Evolutionary conservation across 192 early-diverging fungal genomes (phyloP), one percentile per base, ranked within the genome.

Genomic region (Backusella luteola): DNA sequence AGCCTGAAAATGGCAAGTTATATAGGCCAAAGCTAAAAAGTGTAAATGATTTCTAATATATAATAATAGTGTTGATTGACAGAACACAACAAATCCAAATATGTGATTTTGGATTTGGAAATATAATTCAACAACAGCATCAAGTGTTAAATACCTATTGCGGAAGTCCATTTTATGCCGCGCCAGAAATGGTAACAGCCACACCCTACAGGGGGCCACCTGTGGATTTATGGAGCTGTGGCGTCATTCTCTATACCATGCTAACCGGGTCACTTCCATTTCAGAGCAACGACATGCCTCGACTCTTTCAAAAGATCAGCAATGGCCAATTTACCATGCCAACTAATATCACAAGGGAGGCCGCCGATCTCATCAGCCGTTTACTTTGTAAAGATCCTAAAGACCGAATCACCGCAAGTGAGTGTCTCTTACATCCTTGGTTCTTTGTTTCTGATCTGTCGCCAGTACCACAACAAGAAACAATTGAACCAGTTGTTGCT

Each of bases 91-190:
- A 87, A 73, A 88, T 98, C 38, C 97, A 95, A 88, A 91, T 99
- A 63, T 91, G 94, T 17, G 97, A 99, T 81, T 99, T 99, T 89
- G 97, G 96, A 1, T 83, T 97, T 69, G 94, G 96, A 11, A 56
- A 70, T 19, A 44, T 73, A 29, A 34, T 53, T 15, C 56, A 29
- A 63, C 35, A 85, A 9, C 46, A 75, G 6, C 80, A 80, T 19
- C 83, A 80, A 52, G 79, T 87, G 76, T 77, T 91, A 15, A 87
- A 90, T 63, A 91, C 88, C 1, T 84, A 81, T 73, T 91, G 90
- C 77, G 91, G 90, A 83, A 85, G 82, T 19, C 91, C 91, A 1
- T 87, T 90, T 73, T 92, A 92, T 75, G 89, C 91, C 21, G 83
- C 83, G 53, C 91, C 91, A 4, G 91, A 92, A 78, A 89, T 92